Conservation (phyloP, 768 basidiomycete genomes). For the Fomitopsis serialis region DNA sequence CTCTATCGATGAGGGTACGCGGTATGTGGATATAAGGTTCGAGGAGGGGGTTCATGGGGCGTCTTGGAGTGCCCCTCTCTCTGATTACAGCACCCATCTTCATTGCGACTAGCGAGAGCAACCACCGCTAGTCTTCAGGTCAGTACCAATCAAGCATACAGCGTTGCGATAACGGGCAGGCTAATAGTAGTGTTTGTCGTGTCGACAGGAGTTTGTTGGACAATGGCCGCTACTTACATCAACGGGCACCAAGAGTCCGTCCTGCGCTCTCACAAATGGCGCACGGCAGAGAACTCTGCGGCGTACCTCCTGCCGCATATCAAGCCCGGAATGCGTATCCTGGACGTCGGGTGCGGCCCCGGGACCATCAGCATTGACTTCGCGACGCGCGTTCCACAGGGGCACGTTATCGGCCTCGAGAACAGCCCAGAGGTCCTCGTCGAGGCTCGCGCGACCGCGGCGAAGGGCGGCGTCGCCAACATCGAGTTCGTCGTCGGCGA, state of each 20-base stretch:
- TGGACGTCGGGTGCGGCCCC: constrained; percentile 50
- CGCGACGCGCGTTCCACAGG: constrained; percentile 33
- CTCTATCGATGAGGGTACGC: too few relatives aligned
- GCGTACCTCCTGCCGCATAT: constrained; percentile 34
- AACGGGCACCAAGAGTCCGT: constrained; percentile 18
- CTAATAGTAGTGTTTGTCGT: too few relatives aligned
- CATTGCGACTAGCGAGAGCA: too few relatives aligned
- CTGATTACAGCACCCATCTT: too few relatives aligned
- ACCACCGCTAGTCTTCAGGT: too few relatives aligned
- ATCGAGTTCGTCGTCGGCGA: constrained; percentile 36
- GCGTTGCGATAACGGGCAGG: too few relatives aligned
- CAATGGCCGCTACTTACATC: constrained; percentile 8
- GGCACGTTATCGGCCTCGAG: constrained; percentile 41
- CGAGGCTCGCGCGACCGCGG: constrained; percentile 27
- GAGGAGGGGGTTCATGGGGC: too few relatives aligned
- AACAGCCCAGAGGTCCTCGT: constrained; percentile 27
- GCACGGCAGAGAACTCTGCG: constrained; percentile 38
- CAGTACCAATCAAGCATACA: too few relatives aligned
- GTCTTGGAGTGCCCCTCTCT: too few relatives aligned
- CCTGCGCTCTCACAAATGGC: constrained; percentile 19
- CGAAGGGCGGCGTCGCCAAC: constrained; percentile 27
- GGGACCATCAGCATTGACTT: constrained; percentile 45
- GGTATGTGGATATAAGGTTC: too few relatives aligned
- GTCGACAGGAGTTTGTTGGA: too few relatives aligned
- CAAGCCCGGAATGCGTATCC: constrained; percentile 33